Conservation (phyloP, 2,329 filamentous ascomycete species). For the Gnomoniopsis sp. region DNA sequence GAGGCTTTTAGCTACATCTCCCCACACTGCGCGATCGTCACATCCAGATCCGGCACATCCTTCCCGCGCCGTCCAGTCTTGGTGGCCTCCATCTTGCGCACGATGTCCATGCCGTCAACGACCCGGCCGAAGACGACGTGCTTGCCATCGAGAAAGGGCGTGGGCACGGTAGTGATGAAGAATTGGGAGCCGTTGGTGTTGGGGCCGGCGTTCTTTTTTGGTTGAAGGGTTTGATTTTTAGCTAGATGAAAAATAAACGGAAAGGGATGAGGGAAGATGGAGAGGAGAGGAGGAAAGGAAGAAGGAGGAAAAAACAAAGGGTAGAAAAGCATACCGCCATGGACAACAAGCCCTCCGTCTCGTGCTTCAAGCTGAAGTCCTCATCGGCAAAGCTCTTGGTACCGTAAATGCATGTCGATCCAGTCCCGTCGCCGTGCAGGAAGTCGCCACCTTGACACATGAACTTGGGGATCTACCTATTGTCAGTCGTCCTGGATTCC, state of each 20-base stretch:
- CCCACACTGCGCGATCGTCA: conserved; percentile 81
- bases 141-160: conserved; percentile 86
- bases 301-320: neutral
- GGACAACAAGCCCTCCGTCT: conserved; percentile 73
- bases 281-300: conserved; percentile 5
- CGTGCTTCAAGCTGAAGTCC: conserved; percentile 80
- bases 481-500: neutral
- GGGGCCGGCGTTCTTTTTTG: conserved; percentile 73
- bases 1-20: conserved; percentile 65
- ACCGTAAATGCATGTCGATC: conserved; percentile 84
- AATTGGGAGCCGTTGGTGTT: conserved; percentile 96
- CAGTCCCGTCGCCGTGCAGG: conserved; percentile 87
- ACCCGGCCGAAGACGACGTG: conserved; percentile 96
- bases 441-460: conserved; percentile 99
- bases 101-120: conserved; percentile 83
- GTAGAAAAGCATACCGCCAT: conserved; percentile 73
- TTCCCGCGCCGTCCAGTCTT: conserved; percentile 70
- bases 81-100: conserved; percentile 88
- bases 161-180: conserved; percentile 89
- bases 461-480: conserved; percentile 78
- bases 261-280: neutral
- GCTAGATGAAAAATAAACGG: neutral
- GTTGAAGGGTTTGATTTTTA: neutral
- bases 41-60: conserved; percentile 81
- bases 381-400: conserved; percentile 83